Percentiles rank a stretch among this genome's conserved stretches.
Conservation (phyloP, 352 stramenopile genomes). For the Phytophthora capsici region DNA sequence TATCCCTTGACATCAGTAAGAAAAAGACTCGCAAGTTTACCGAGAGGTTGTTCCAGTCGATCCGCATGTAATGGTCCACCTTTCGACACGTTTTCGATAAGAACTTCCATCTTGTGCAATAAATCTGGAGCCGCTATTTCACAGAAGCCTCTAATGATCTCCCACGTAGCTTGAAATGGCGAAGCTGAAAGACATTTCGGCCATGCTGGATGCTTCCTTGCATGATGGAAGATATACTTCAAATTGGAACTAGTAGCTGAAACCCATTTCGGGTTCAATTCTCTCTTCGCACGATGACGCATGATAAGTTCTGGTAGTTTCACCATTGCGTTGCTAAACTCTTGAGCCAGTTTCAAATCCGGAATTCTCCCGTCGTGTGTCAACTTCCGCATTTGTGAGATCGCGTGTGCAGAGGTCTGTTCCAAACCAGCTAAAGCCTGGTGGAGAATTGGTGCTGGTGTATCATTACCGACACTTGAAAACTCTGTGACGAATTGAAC, state of each 20-base stretch:
- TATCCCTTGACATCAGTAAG: background rate
- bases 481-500: too few species aligned
- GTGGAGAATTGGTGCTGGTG: too few species aligned
- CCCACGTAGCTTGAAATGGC: background rate
- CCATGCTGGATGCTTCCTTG: background rate
- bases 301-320: background rate
- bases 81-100: background rate
- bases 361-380: background rate
- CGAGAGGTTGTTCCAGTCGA: slow-evolving; percentile 9
- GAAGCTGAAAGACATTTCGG: background rate
- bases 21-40: slow-evolving; percentile 11
- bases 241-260: too few species aligned
- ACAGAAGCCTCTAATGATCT: background rate
- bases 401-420: background rate
- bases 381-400: background rate
- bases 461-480: too few species aligned
- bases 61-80: background rate
- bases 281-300: background rate
- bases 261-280: too few species aligned
- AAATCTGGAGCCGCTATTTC: too few species aligned
- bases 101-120: slow-evolving; percentile 6
- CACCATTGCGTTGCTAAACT: slow-evolving; percentile 5
- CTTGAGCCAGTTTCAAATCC: background rate
- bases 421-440: background rate
- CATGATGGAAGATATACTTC: too few species aligned